phyloP scores from a whole-genome alignment of 169 alveolate species.

The Plasmodium cynomolgi region DNA sequence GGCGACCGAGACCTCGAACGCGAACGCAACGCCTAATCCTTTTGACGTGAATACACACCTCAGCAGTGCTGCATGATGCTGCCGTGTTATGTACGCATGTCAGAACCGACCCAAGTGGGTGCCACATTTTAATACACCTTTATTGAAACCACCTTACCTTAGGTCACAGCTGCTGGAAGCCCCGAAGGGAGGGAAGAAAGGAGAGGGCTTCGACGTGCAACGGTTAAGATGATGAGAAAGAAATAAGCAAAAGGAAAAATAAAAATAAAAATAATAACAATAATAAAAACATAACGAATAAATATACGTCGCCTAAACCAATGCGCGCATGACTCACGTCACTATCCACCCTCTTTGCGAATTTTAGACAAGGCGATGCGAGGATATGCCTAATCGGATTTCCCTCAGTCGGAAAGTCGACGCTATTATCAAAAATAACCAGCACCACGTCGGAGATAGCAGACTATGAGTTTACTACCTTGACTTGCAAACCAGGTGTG shows the following conservation, averaged over 20 bases:
- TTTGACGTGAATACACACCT: not conserved
- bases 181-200: conserved; percentile 68
- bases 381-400: conserved; percentile 99
- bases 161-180: conserved; percentile 72
- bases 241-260: not conserved
- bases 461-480: conserved; percentile 99
- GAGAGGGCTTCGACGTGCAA: conserved; percentile 74
- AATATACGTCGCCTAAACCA: not conserved
- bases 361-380: conserved; percentile 95
- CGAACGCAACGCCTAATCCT: not conserved
- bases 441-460: conserved; percentile 98
- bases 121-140: not conserved
- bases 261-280: not conserved
- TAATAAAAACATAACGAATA: not conserved
- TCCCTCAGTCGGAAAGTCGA: conserved; percentile 99
- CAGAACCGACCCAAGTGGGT: not conserved
- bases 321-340: not conserved
- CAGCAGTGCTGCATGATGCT: not conserved
- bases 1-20: too few relatives aligned
- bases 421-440: conserved; percentile 96
- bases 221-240: conserved; percentile 28
- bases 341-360: not conserved
- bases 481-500: conserved; percentile 99
- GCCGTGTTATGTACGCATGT: not conserved
- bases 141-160: not conserved